phyloP scores from a whole-genome alignment of 306 rosid species.

The Prunus mongolica region DNA sequence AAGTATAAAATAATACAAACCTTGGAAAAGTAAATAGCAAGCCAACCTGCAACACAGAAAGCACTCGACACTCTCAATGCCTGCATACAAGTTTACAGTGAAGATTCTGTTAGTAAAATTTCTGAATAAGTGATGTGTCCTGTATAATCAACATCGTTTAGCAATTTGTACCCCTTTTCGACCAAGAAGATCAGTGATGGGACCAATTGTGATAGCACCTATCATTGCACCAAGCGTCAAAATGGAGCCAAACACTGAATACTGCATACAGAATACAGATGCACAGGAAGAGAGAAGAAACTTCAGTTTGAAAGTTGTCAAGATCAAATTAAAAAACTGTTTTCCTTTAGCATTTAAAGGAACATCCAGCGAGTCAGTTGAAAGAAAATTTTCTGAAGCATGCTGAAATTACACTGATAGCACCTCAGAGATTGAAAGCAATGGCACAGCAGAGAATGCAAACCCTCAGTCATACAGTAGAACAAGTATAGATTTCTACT shows the following conservation, averaged over 20 bases:
- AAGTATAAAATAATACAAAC: conserved; percentile 28
- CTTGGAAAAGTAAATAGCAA: conserved; percentile 73
- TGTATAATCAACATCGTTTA: neutral
- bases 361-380: neutral
- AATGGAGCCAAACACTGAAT: conserved; percentile 31
- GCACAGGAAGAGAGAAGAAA: neutral
- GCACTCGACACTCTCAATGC: conserved; percentile 76
- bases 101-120: neutral
- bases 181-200: conserved; percentile 72
- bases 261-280: conserved; percentile 38
- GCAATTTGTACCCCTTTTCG: conserved; percentile 67
- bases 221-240: conserved; percentile 87
- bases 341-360: neutral
- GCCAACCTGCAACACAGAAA: conserved; percentile 77
- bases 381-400: neutral
- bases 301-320: neutral
- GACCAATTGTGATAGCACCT: conserved; percentile 86
- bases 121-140: neutral
- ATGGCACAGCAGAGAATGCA: neutral
- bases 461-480: neutral
- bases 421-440: neutral
- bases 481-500: neutral
- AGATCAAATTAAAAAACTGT: neutral
- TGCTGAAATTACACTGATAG: neutral
- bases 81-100: conserved; percentile 41